phyloP scores from a whole-genome alignment of 116 monocot species.

The Zostera marina region DNA sequence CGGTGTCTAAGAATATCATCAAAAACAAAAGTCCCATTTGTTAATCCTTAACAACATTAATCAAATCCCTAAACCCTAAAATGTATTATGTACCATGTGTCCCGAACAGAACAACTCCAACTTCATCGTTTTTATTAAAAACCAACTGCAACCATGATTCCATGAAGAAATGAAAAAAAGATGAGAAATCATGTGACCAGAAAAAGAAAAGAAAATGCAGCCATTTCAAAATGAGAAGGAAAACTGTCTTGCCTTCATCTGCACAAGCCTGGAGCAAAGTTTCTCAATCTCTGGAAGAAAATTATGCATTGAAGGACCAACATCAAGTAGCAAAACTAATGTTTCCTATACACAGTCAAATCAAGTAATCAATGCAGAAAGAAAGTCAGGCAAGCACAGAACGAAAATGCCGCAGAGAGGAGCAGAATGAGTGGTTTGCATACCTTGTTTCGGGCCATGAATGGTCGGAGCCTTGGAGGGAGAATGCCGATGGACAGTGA shows the following conservation, averaged over 20 bases:
- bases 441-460: too few species aligned
- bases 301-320: slow-evolving; percentile 74
- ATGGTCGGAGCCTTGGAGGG: too few species aligned
- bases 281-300: slow-evolving; percentile 62
- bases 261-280: slow-evolving; percentile 61
- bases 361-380: neutral
- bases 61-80: neutral
- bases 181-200: neutral
- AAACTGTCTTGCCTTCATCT: slow-evolving; percentile 59
- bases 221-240: neutral
- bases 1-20: slow-evolving; percentile 35
- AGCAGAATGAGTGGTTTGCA: too few species aligned
- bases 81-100: slow-evolving; percentile 37
- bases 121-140: slow-evolving; percentile 64
- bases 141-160: slow-evolving; percentile 45
- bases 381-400: too few species aligned
- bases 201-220: neutral
- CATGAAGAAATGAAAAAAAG: neutral
- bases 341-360: slow-evolving; percentile 33
- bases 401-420: too few species aligned
- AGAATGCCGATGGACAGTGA: too few species aligned
- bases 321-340: slow-evolving; percentile 68
- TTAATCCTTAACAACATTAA: too few species aligned
- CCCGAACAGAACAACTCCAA: slow-evolving; percentile 78
- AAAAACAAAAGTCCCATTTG: neutral